Conservation (phyloP, 1,284 basidiomycete genomes). For the Ceratobasidium sp. region DNA sequence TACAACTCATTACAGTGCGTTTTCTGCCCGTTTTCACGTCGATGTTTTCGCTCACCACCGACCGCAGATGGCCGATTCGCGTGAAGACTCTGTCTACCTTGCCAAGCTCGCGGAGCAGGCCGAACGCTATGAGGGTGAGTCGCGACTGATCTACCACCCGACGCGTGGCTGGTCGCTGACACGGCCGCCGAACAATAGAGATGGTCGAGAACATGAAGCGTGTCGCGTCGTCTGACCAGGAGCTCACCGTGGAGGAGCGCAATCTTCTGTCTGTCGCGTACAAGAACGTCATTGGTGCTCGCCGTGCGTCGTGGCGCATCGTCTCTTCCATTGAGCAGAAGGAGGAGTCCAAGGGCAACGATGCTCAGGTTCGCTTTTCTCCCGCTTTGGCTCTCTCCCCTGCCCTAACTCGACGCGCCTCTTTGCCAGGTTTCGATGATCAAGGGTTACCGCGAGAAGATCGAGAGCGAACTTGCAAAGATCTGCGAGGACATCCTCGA, state of each 20-base stretch:
- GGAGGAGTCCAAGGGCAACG: constrained; percentile 99
- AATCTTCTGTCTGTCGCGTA: constrained; percentile 99
- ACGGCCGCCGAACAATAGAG: constrained; percentile 63
- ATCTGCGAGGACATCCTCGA: constrained; percentile 99
- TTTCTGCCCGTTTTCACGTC: neutral
- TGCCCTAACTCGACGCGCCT: constrained; percentile 27
- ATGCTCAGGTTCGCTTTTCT: constrained; percentile 70
- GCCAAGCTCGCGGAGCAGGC: constrained; percentile 99
- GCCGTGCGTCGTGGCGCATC: constrained; percentile 98
- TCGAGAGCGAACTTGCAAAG: constrained; percentile 96
- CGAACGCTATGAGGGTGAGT: constrained; percentile 95
- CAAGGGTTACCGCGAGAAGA: constrained; percentile 99
- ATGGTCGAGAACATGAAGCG: constrained; percentile 99
- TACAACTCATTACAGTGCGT: constrained; percentile 22
- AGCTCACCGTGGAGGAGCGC: constrained; percentile 99
- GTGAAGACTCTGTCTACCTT: constrained; percentile 98
- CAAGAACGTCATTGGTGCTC: constrained; percentile 99
- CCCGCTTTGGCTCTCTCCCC: neutral
- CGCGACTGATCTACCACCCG: constrained; percentile 16
- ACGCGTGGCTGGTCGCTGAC: constrained; percentile 48
- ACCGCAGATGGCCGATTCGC: constrained; percentile 80
- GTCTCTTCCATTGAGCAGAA: constrained; percentile 99
- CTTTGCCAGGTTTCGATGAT: constrained; percentile 83
- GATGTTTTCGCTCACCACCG: neutral
- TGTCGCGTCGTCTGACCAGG: constrained; percentile 95